A percentile compares a stretch with the other conserved stretches of the same genome.
Conservation (phyloP, 1,139 yeast genomes). For the Wickerhamomyces sp. region DNA sequence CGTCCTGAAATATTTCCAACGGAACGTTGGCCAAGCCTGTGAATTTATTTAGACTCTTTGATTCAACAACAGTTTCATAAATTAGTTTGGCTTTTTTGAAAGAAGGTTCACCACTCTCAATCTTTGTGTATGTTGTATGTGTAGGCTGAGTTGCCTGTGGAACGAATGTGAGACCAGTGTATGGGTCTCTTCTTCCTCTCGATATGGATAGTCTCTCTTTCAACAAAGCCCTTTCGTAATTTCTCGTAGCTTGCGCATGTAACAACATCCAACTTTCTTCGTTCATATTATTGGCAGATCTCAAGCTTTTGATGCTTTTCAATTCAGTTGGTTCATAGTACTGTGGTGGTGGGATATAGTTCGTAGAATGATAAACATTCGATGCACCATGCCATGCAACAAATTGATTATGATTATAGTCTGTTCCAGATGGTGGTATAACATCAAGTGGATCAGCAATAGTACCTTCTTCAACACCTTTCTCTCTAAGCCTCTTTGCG, state of each 20-base stretch:
- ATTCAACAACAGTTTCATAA: constrained; percentile 48
- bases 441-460: constrained; percentile 70
- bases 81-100: constrained; percentile 32
- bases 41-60: constrained; percentile 39
- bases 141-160: constrained; percentile 76
- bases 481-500: constrained; percentile 63
- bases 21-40: constrained; percentile 67
- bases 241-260: constrained; percentile 71
- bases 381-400: constrained; percentile 50
- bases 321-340: constrained; percentile 18
- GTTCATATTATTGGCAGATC: constrained; percentile 36
- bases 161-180: constrained; percentile 71
- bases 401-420: constrained; percentile 42
- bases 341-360: constrained; percentile 39
- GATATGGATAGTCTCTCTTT: constrained; percentile 47
- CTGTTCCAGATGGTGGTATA: constrained; percentile 35
- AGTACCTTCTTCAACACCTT: constrained; percentile 70
- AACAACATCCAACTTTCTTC: constrained; percentile 86
- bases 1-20: constrained; percentile 48
- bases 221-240: constrained; percentile 57
- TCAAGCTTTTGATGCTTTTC: constrained; percentile 23
- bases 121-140: constrained; percentile 29
- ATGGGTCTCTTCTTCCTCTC: constrained; percentile 72
- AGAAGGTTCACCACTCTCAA: constrained; percentile 16
- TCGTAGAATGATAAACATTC: constrained; percentile 35